Evolutionary conservation across 495 filamentous ascomycete species (phyloP).

Genomic region (Trichoderma virens): DNA sequence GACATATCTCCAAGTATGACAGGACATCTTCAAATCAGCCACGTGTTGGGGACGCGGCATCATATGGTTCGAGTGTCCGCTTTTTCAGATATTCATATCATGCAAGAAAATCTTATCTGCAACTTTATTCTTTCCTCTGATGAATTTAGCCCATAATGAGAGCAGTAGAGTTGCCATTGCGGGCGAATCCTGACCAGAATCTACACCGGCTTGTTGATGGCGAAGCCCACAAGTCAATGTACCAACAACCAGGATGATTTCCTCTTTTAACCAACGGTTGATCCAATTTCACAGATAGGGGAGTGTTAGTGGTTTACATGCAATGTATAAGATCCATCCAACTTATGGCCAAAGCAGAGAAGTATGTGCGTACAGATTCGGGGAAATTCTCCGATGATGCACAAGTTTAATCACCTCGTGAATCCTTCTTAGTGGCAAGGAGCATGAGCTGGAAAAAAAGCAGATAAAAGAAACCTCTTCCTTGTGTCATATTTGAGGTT

Average conservation of each 20-base stretch:
- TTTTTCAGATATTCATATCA: neutral
- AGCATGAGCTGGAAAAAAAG: neutral
- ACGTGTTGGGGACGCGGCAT: neutral
- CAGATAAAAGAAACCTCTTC: no score
- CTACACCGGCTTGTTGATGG: no score
- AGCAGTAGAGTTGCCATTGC: neutral
- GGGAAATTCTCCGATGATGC: constrained; percentile 8
- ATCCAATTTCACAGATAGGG: neutral
- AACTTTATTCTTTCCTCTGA: neutral
- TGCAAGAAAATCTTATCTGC: neutral
- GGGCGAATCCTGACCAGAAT: neutral
- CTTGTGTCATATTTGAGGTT: no score
- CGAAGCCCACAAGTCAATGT: neutral
- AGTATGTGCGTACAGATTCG: neutral
- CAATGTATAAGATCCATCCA: neutral
- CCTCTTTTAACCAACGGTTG: neutral
- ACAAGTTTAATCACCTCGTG: neutral
- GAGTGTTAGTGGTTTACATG: neutral
- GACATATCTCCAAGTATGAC: neutral
- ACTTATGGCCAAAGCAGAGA: neutral
- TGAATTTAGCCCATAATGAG: neutral
- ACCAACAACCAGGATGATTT: neutral
- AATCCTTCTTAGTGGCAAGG: neutral
- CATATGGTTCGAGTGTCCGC: neutral
- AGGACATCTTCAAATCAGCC: neutral